These are phyloP conservation scores for Rusavskia elegans DNA, from an alignment of 495 filamentous ascomycete species.

Conservation along the genomic window DNA sequence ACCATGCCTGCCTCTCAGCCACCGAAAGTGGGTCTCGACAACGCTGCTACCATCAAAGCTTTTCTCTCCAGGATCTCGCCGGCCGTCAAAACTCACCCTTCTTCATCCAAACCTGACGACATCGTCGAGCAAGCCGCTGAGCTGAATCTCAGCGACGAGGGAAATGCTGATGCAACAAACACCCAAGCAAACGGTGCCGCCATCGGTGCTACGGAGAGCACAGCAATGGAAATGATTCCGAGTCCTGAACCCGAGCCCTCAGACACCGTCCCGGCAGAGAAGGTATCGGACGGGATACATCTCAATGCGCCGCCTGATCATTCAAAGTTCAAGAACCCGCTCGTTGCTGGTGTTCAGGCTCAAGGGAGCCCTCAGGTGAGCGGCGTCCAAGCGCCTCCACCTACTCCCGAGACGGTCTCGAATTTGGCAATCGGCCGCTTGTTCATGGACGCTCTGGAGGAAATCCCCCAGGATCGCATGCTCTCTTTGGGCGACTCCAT, in stretches of 20 bases:
- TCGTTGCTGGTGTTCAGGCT: neutral
- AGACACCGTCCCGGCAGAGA: neutral
- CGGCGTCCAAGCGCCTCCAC: constrained; percentile 1
- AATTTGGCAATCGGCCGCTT: neutral
- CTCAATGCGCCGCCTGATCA: neutral
- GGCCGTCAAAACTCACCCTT: neutral
- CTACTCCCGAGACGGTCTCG: neutral
- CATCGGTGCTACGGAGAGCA: neutral
- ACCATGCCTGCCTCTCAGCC: neutral
- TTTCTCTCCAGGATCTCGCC: neutral
- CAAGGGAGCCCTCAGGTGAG: neutral
- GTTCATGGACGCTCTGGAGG: neutral
- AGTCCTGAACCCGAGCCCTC: neutral
- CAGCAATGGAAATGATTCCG: neutral
- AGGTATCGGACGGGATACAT: neutral
- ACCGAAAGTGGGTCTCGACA: neutral
- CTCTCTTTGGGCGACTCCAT: neutral
- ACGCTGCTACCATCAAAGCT: neutral
- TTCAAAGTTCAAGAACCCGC: neutral
- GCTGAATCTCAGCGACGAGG: neutral
- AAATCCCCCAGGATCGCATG: neutral
- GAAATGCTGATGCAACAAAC: neutral
- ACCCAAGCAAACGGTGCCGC: neutral
- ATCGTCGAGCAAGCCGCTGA: neutral
- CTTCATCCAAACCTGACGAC: neutral